Evolutionary conservation across 2,329 filamentous ascomycete genomes (phyloP), one percentile per base, ranked within the genome.

Genomic region (Ophiostoma ulmi): DNA sequence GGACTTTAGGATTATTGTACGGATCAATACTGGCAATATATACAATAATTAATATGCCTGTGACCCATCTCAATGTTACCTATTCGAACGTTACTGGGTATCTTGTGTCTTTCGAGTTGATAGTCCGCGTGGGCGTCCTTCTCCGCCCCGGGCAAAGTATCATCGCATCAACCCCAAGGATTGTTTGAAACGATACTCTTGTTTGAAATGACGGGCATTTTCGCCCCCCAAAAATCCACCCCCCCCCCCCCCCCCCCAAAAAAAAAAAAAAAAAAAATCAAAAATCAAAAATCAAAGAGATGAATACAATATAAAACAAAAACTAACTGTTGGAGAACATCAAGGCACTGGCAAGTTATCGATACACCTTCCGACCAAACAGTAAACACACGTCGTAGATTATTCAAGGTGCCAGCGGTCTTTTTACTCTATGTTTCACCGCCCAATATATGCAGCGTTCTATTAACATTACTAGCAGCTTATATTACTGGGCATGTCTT

Each of bases 91-190:
- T 58, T n/a, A 13, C n/a, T n/a, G 52, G 17, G 36, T 35, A 36
- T 63, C 26, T 63, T 63, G 26, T 35, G 26, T 63, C 58, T 63
- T 63, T 63, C 8, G 11, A 63, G 58, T 63, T 63, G 36, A 5
- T 63, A 35, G 26, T 63, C 58, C 58, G 58, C 58, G 58, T 63
- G 26, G 58, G 58, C 58, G 58, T 36, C 58, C 58, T 63, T 35
- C 26, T 20, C 58, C 26, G 26, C 58, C 58, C 58, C 58, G 26
- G 44, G 58, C 58, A 63, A 26, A 35, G 58, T 63, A 63, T 63
- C 58, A 63, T 63, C 26, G 58, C 26, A 63, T 63, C 58, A 13
- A 17, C 58, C 58, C 52, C n/a, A 58, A 26, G 52, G 52, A 48
- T 48, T 26, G 22, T 58, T 35, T 63, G 58, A 63, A 63, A 63